Base-by-base conservation (phyloP, 2,329 filamentous ascomycete species). In the Sporothrix pallida region DNA sequence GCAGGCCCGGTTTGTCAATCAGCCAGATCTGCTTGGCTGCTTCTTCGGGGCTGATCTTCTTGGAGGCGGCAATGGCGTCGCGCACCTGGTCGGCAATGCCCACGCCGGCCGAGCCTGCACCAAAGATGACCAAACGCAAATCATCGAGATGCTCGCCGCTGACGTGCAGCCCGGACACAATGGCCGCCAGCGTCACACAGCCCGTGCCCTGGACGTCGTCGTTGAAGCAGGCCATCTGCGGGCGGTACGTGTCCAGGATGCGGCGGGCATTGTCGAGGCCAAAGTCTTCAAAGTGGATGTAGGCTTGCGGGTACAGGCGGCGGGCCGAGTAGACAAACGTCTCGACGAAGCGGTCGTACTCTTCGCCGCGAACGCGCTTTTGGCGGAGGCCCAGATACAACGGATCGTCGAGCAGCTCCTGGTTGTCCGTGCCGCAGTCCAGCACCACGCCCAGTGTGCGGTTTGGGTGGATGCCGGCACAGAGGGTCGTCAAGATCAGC, bases 231-330 rank as follows among this genome's bases (percentile, higher is more conserved):
- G 94, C 87, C 8, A 95, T 91, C 69, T 92, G 79, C 0, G 90
- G 86, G 0, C 91, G 88, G 78, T 96, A 97, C 50, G 86, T 87
- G 74, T 97, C 92, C 0, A 97, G 85, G 2, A 97, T 88, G 3
- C 92, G 88, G 44, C 92, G 86, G 0, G 93, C 88, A 78, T 97
- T 97, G 0, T 81, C 81, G 0, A 97, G 83, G 0, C 93, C 94
- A 83, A 97, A 97, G 79, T 97, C 94, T 78, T 97, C 93, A 78
- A 97, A 97, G 79, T 97, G 94, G 23, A 97, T 91, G 78, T 95
- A 95, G 0, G 94, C 93, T 63, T 87, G 90, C 0, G 94, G 94
- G 75, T 91, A 97, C 1, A 90, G 85, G 77, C 91, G 89, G 62
- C 90, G 85, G 0, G 91, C 91, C 0, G 89, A 86, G 70, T 86